Evolutionary conservation across 2,329 filamentous ascomycete species (phyloP).

Genomic region (Aspergillus alliaceus): DNA sequence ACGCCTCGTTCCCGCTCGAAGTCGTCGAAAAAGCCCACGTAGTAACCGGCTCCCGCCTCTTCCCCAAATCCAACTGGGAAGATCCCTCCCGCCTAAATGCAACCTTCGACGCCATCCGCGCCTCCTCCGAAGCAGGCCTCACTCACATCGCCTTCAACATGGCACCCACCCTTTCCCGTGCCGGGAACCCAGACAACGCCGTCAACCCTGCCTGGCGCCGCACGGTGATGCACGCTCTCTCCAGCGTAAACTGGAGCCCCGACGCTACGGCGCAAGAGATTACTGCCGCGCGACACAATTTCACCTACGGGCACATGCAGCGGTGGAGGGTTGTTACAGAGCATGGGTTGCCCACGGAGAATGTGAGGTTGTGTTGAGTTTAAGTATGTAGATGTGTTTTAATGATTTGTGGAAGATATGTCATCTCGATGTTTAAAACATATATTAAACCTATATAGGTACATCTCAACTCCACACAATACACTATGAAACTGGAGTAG

Average conservation of each 20-base stretch:
- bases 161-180: background rate
- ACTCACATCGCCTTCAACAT: constrained; percentile 4
- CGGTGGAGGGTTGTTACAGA: constrained; percentile 3
- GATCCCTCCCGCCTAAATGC: background rate
- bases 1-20: background rate
- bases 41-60: background rate
- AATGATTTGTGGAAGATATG: too few species aligned
- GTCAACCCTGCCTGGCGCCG: constrained; percentile 6
- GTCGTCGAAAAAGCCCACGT: background rate
- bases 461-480: too few species aligned
- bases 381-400: too few species aligned
- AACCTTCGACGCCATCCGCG: background rate
- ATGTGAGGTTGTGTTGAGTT: constrained; percentile 3
- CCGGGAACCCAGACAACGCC: constrained; percentile 1
- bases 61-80: background rate
- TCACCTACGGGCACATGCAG: constrained; percentile 4
- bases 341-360: background rate
- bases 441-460: too few species aligned
- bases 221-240: constrained; percentile 1
- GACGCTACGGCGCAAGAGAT: background rate
- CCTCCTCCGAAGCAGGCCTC: constrained; percentile 3
- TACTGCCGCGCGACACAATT: background rate
- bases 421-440: too few species aligned
- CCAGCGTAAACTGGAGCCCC: constrained; percentile 2
- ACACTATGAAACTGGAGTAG: too few species aligned